Evolutionary conservation across 176 grass and related monocot genomes (phyloP), one percentile per base, ranked within the genome.

Genomic region (Avena eriantha): DNA sequence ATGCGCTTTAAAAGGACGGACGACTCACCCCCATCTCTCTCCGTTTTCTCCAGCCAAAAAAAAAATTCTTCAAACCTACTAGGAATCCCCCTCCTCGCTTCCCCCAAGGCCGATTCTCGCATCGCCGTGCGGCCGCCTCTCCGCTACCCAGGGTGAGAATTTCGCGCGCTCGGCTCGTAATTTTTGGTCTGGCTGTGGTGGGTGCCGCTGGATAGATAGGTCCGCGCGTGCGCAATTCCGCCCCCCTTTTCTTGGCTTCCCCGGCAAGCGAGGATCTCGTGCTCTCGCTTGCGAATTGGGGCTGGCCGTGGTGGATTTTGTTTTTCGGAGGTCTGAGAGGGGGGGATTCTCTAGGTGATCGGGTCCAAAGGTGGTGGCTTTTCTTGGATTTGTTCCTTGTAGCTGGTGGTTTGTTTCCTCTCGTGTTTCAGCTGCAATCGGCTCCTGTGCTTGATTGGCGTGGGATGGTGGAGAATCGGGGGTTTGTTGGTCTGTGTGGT

Each of bases 1-100:
- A 10, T 55, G 85, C 68, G 81, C 89, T 91, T 91, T 87, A 76
- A 91, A 87, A 82, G 82, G 85, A 31, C 66, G 58, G 50, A 5
- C 49, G 74, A 77, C 74, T 35, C 16, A 0, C 69, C 69, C 33
- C 56, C 51, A 4, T 12, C 57, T 21, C 41, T 36, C 19, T 5
- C 54, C 35, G 33, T 51, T 15, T 15, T 29, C 80, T 15, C 10
- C 59, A 63, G 8, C 18, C 60, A 23, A 29, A 82, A 50, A 82
- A 50, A 49, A 53, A 33, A 2, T 76, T 31, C 72, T 63, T 24
- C 17, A 69, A 24, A 33, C 45, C 48, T 13, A 1, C 24, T 4
- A 66, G 17, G 22, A 51, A 22, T 51, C 24, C 19, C 61, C 15
- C 16, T 13, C 59, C 69, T 39, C 8, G 13, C 34, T 23, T 7